These are phyloP conservation scores for Chiua virens DNA, from an alignment of 768 basidiomycete species.

Conservation along the genomic window DNA sequence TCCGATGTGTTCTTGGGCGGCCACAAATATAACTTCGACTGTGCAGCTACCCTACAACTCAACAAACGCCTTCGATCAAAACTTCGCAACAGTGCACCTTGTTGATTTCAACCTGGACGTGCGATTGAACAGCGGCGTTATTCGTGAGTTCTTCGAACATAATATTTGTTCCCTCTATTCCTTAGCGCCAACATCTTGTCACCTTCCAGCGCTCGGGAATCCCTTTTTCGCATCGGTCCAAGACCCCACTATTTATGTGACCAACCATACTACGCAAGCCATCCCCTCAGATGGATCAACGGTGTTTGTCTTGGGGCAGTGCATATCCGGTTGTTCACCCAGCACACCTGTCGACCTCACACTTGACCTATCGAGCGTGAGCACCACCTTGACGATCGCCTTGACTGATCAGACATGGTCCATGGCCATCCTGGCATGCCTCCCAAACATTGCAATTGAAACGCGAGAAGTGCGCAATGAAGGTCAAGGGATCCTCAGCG, in stretches of 20 bases:
- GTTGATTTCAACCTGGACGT: conserved; percentile 20
- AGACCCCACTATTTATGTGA: conserved; percentile 7
- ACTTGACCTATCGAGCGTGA: conserved; percentile 16
- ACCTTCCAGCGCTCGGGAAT: not conserved
- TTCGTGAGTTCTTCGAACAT: conserved; percentile 6
- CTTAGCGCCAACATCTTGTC: not conserved
- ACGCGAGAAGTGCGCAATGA: conserved; percentile 28
- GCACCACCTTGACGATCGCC: conserved; percentile 11
- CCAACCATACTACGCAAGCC: conserved; percentile 23
- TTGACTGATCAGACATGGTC: conserved; percentile 19
- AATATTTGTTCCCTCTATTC: not conserved
- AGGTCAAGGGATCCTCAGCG: conserved; percentile 15
- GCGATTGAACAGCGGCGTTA: not conserved
- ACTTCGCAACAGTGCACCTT: conserved; percentile 15
- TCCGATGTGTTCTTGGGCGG: conserved; percentile 27
- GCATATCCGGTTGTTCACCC: conserved; percentile 15
- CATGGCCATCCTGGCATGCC: conserved; percentile 20
- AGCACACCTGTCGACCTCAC: not conserved
- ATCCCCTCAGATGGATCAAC: conserved; percentile 20
- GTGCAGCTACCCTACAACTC: conserved; percentile 15
- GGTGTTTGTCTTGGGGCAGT: conserved; percentile 22
- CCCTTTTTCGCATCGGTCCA: conserved; percentile 3
- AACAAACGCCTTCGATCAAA: not conserved
- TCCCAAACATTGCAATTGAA: conserved; percentile 23
- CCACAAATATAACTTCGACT: conserved; percentile 23